Evolutionary conservation across 2,329 filamentous ascomycete genomes (phyloP), one percentile per base, ranked within the genome.

Genomic region (Epicoccum nigrum): DNA sequence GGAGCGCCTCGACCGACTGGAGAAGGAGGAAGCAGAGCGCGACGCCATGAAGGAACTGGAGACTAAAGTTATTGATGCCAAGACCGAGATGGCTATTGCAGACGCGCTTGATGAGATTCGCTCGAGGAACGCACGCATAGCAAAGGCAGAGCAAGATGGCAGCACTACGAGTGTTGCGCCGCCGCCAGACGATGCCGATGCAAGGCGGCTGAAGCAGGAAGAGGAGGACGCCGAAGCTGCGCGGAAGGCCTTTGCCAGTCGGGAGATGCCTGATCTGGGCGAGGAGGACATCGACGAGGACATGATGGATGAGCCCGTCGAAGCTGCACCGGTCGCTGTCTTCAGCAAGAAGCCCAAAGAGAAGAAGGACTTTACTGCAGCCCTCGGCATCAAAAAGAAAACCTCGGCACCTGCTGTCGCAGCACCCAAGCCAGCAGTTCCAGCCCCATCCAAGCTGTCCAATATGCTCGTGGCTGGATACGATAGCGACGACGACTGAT

Each of bases 41-140:
- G 92, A 97, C 72, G 90, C 91, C 17, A 99, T 99, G 95, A 89
- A 89, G 50, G 92, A 97, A 70, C 77, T 99, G 38, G 94, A 99
- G 76, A 87, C 89, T 57, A 97, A 97, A 78, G 96, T 93, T 47
- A 78, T 89, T 17, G 94, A 99, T 72, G 92, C 92, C 1, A 92
- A 94, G 78, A 83, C 88, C 32, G 94, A 99, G 75, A 99, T 99
- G 92, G 90, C 89, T 15, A 90, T 97, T 35, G 94, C 94, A 2
- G 94, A 99, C 77, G 93, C 92, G 7, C 77, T 99, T 47, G 94
- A 99, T 73, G 92, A 97, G 76, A 97, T 99, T 50, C 82, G 93
- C 48, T 93, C 90, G 44, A 80, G 93, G 58, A 99, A 99, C 76
- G 94, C 94, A 7, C 81, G 92, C 57, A 86, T 94, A 41, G 90